Conservation (phyloP, 2,329 filamentous ascomycete species). For the Ceratocystis destructans region DNA sequence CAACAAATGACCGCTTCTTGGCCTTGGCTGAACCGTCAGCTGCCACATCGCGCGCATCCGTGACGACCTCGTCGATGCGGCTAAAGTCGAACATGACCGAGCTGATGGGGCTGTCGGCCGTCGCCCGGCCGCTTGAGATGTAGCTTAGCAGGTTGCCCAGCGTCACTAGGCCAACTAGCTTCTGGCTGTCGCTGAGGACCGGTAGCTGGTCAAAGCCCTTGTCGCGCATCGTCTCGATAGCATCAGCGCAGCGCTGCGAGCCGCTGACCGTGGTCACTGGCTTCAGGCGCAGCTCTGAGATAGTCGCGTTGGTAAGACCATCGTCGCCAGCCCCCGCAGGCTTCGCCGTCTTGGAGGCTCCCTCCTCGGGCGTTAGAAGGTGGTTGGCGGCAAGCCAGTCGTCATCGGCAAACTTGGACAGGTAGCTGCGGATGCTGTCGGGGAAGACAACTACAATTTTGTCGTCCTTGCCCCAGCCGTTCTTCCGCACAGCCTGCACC, state of each 20-base stretch:
- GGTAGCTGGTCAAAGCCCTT: conserved; percentile 97
- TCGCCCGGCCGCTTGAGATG: conserved; percentile 71
- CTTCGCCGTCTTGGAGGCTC: conserved; percentile 19
- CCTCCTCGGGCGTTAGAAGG: conserved; percentile 44
- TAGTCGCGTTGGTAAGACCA: conserved; percentile 58
- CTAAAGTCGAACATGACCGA: conserved; percentile 97
- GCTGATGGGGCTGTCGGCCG: conserved; percentile 56
- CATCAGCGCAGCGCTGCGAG: conserved; percentile 61
- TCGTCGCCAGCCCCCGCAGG: conserved; percentile 33
- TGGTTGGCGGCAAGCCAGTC: conserved; percentile 97
- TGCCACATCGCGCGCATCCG: conserved; percentile 60
- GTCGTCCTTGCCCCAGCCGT: conserved; percentile 67
- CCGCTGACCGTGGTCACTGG: conserved; percentile 76
- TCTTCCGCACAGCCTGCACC: conserved; percentile 61
- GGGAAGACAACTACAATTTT: conserved; percentile 83
- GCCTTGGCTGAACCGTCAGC: conserved; percentile 28
- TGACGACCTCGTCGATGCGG: conserved; percentile 74
- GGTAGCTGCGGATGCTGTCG: conserved; percentile 92
- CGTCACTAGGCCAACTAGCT: conserved; percentile 82
- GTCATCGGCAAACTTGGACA: conserved; percentile 97
- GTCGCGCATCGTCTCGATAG: conserved; percentile 96
- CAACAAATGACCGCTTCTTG: conserved; percentile 62
- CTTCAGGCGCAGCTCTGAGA: conserved; percentile 74
- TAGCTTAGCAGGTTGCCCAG: conserved; percentile 88
- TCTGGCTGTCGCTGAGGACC: conserved; percentile 53